These are phyloP conservation scores for Hyphopichia wangnamkhiaoensis DNA, from an alignment of 1,139 yeast genomes.

Conservation along the genomic window DNA sequence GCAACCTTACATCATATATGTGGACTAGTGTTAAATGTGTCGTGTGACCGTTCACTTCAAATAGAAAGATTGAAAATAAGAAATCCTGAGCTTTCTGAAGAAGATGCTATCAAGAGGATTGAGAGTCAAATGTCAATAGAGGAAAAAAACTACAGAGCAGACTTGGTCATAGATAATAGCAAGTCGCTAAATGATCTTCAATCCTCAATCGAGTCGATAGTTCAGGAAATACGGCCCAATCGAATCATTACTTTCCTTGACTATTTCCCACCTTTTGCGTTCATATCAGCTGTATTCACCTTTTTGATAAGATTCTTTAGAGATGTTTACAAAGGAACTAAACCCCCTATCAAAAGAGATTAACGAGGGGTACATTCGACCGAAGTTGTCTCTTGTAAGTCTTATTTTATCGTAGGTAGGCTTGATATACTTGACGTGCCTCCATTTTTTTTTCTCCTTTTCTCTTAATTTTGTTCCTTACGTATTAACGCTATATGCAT, in stretches of 20 bases:
- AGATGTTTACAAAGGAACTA: constrained; percentile 22
- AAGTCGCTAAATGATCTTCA: constrained; percentile 51
- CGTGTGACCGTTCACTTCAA: constrained; percentile 61
- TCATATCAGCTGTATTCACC: constrained; percentile 33
- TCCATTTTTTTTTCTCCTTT: too few relatives aligned
- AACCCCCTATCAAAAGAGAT: constrained; percentile 8
- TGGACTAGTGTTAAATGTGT: constrained; percentile 69
- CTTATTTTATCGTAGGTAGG: too few relatives aligned
- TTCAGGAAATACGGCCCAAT: constrained; percentile 50
- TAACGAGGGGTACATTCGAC: neutral
- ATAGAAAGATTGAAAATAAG: constrained; percentile 61
- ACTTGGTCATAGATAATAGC: constrained; percentile 67
- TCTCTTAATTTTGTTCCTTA: too few relatives aligned
- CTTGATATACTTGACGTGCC: too few relatives aligned
- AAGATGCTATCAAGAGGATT: constrained; percentile 74
- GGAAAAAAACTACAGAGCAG: constrained; percentile 61
- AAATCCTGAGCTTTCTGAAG: constrained; percentile 63
- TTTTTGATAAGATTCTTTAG: constrained; percentile 18
- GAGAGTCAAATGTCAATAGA: constrained; percentile 72
- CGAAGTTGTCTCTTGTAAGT: too few relatives aligned
- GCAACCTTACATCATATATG: constrained; percentile 70
- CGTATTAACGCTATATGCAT: too few relatives aligned
- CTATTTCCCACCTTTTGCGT: constrained; percentile 53
- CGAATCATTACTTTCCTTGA: constrained; percentile 62
- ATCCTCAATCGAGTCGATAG: constrained; percentile 45